Conservation (phyloP, 495 filamentous ascomycete species). For the Pyrenula aspistea region DNA sequence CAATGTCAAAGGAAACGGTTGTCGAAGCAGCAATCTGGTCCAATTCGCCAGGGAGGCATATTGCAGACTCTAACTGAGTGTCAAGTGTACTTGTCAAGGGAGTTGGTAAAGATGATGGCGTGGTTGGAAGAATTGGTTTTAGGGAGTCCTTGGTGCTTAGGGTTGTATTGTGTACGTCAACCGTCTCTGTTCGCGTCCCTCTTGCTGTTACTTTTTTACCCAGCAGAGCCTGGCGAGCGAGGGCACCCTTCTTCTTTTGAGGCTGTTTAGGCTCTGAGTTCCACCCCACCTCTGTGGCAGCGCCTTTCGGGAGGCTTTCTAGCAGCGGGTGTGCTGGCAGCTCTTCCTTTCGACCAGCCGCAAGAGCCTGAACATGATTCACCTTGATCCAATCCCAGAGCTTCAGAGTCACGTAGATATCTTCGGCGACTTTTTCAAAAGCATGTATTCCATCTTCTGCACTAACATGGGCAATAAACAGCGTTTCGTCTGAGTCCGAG, state of each 20-base stretch:
- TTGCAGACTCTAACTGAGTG: slow-evolving; percentile 40
- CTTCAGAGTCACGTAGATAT: slow-evolving; percentile 21
- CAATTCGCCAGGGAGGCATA: slow-evolving; percentile 55
- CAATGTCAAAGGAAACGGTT: slow-evolving; percentile 68
- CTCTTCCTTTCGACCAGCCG: slow-evolving; percentile 5
- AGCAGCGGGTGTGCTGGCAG: slow-evolving; percentile 24
- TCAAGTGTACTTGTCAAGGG: slow-evolving; percentile 19
- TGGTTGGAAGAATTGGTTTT: not conserved
- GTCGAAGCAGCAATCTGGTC: slow-evolving; percentile 69
- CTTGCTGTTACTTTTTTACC: not conserved
- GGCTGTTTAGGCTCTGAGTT: slow-evolving; percentile 14
- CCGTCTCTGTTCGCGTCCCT: not conserved
- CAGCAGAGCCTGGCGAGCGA: not conserved
- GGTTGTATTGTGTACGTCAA: not conserved
- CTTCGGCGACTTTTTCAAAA: slow-evolving; percentile 45
- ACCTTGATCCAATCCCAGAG: slow-evolving; percentile 29
- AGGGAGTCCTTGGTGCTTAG: not conserved
- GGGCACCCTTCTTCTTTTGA: not conserved
- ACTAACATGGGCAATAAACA: slow-evolving; percentile 57
- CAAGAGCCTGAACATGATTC: slow-evolving; percentile 13
- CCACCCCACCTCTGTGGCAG: slow-evolving; percentile 22
- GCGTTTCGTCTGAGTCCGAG: slow-evolving; percentile 5
- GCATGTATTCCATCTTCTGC: slow-evolving; percentile 49
- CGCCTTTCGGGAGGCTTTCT: slow-evolving; percentile 5
- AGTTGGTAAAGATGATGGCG: not conserved